Percentiles rank a stretch among this genome's conserved stretches.
Evolutionary conservation across 2,329 filamentous ascomycete species (phyloP).

Genomic region (Alternaria sp.): DNA sequence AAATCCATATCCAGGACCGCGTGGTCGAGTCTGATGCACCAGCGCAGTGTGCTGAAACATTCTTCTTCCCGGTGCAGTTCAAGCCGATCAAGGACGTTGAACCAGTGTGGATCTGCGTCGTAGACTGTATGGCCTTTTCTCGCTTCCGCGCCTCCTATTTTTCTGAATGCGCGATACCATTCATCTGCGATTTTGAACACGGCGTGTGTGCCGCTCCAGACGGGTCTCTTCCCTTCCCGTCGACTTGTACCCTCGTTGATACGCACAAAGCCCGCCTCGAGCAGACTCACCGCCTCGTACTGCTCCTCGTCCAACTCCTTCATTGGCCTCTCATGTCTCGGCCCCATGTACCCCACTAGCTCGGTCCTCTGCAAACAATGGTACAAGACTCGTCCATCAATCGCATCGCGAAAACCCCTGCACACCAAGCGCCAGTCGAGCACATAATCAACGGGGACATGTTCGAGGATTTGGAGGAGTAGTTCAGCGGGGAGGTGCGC

Average conservation of each 20-base stretch:
- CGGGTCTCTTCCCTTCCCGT: not conserved
- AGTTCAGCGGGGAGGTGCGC: slow-evolving; percentile 46
- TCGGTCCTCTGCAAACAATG: slow-evolving; percentile 32
- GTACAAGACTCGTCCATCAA: slow-evolving; percentile 42
- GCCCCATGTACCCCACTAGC: slow-evolving; percentile 36
- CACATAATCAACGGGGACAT: slow-evolving; percentile 38
- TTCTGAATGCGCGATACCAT: slow-evolving; percentile 26
- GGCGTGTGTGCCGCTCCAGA: slow-evolving; percentile 33
- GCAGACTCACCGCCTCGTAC: slow-evolving; percentile 29
- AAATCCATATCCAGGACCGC: slow-evolving; percentile 39
- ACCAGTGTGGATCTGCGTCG: slow-evolving; percentile 12
- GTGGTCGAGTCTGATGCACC: slow-evolving; percentile 40
- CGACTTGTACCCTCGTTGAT: slow-evolving; percentile 3
- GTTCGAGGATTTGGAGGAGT: slow-evolving; percentile 38
- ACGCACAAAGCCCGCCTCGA: slow-evolving; percentile 25
- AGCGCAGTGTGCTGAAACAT: slow-evolving; percentile 31
- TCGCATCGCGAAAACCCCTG: slow-evolving; percentile 42
- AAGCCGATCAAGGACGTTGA: slow-evolving; percentile 16
- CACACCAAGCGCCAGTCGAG: slow-evolving; percentile 44
- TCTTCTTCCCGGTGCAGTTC: slow-evolving; percentile 19
- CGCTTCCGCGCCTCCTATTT: slow-evolving; percentile 1
- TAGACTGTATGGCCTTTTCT: slow-evolving; percentile 1
- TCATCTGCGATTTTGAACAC: slow-evolving; percentile 35
- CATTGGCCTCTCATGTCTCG: slow-evolving; percentile 6
- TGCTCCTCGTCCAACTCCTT: slow-evolving; percentile 19